Evolutionary conservation across 169 alveolate species (phyloP).

Genomic region (Plasmodium adleri): DNA sequence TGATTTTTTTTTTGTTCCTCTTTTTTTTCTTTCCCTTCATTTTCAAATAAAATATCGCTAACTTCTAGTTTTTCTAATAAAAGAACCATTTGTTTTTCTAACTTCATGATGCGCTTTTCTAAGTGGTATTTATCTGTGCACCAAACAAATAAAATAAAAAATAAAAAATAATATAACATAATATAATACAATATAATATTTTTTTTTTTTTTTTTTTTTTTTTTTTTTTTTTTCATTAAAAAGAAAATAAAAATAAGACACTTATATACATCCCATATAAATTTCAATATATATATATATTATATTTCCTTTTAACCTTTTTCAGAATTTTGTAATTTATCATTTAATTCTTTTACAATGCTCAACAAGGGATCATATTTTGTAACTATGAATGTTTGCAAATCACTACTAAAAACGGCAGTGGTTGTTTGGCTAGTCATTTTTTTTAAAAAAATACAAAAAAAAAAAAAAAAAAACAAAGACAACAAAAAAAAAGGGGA

Average conservation of each 20-base stretch:
- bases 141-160: background rate
- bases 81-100: conserved; percentile 80
- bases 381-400: conserved; percentile 90
- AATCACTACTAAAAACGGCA: conserved; percentile 85
- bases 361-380: conserved; percentile 92
- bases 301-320: conserved; percentile 81
- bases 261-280: background rate
- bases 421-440: conserved; percentile 47
- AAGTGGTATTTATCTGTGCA: conserved; percentile 20
- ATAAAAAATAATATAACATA: background rate
- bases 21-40: conserved; percentile 28
- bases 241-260: no score
- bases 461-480: conserved; percentile 1
- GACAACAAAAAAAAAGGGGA: conserved; percentile 1
- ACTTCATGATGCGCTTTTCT: conserved; percentile 76
- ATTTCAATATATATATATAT: background rate
- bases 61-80: conserved; percentile 79
- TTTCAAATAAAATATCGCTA: conserved; percentile 15
- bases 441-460: conserved; percentile 2
- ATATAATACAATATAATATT: no score
- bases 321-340: conserved; percentile 89
- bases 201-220: no score
- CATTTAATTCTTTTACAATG: conserved; percentile 92
- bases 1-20: conserved; percentile 32
- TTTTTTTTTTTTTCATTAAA: no score